Evolutionary conservation across 257 asterid genomes (phyloP), one percentile per base, ranked within the genome.

Genomic region (Nicotiana noctiflora): DNA sequence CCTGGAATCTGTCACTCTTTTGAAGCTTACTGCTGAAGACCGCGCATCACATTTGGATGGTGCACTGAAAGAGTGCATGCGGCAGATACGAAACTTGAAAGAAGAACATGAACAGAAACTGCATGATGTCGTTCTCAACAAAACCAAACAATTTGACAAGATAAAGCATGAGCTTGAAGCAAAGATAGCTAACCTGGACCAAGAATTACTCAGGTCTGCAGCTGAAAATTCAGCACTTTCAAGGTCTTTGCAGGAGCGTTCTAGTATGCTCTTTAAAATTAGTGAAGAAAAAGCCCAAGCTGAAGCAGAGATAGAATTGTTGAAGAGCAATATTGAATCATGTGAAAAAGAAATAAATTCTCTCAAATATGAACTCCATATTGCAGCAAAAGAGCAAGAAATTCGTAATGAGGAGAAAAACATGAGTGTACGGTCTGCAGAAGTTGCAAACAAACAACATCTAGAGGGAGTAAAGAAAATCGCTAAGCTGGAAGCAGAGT

Each of bases 61-160:
- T 59, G 98, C 98, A 79, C 93, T 96, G 34, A 96, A 96, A 84
- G 99, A 96, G 82, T 94, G 99, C 88, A 92, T 92, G 99, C 82
- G 93, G 87, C 97, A 96, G 87, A 90, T 94, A 87, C 90, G 97
- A 23, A 87, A 89, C 60, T 84, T 96, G 89, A 96, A 92, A 87
- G 98, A 96, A 88, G 99, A 93, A 53, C 93, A 93, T 52, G 98
- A 93, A 13, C 90, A 84, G 55, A 90, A 90, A 59, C 80, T 95
- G 88, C 90, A 89, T 29, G 99, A 92, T 77, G 87, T 96, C 65
- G 82, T 88, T 82, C 88, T 88, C 37, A 90, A 81, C 85, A 96
- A 91, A 86, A 76, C 91, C 55, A 92, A 91, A 85, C 90, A 90
- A 67, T 90, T 90, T 84, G 98, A 96, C 82, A 90, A 88, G 90